Evolutionary conservation across 2,329 filamentous ascomycete species (phyloP).

Genomic region (Dryadomyces sulphureus): DNA sequence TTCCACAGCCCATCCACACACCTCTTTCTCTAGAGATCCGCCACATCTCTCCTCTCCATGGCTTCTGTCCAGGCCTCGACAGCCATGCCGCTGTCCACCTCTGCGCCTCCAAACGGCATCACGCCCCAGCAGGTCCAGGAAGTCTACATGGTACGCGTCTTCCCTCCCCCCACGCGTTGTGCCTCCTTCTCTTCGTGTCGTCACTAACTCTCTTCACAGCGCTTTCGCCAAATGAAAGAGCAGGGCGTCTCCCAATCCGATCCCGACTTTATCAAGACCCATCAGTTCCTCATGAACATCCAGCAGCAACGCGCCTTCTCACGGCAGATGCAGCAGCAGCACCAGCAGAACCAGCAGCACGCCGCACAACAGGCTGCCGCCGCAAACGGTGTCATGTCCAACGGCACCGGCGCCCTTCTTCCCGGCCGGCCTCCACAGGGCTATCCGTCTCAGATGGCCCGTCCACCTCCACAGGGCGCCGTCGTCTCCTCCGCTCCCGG

Average conservation of each 20-base stretch:
- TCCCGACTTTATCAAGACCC: conserved; percentile 74
- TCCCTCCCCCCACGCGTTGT: neutral
- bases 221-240: conserved; percentile 79
- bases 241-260: conserved; percentile 68
- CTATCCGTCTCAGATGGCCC: conserved; percentile 13
- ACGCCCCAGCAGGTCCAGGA: conserved; percentile 69
- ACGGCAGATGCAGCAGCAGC: conserved; percentile 24
- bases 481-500: conserved; percentile 15
- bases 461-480: conserved; percentile 7
- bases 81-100: conserved; percentile 48
- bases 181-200: neutral
- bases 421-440: conserved; percentile 21
- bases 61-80: conserved; percentile 64
- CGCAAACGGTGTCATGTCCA: conserved; percentile 13
- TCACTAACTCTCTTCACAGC: conserved; percentile 34
- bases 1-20: neutral
- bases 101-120: conserved; percentile 48
- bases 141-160: conserved; percentile 26
- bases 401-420: conserved; percentile 13
- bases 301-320: conserved; percentile 21
- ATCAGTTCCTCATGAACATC: conserved; percentile 58
- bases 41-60: conserved; percentile 36
- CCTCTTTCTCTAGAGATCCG: too few species aligned
- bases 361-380: conserved; percentile 7
- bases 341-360: conserved; percentile 17